phyloP scores from a whole-genome alignment of 2,329 filamentous ascomycete species.

The Fusarium floridanum region DNA sequence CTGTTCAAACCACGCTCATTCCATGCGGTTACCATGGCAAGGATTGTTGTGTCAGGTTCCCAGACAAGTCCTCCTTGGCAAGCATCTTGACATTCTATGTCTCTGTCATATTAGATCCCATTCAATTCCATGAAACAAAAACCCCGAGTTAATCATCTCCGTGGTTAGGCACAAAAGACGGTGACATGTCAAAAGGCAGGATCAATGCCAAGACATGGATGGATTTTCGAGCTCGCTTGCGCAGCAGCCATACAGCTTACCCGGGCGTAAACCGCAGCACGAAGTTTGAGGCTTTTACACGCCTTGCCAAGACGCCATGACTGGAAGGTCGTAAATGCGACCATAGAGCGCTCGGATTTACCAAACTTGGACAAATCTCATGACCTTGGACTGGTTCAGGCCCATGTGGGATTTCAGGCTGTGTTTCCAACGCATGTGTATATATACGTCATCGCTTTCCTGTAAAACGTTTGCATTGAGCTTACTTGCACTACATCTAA shows the following conservation, averaged over 20 bases:
- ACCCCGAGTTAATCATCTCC: neutral
- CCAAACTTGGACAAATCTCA: neutral
- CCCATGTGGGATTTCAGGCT: neutral
- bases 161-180: neutral
- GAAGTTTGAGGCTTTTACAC: neutral
- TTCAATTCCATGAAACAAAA: neutral
- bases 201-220: neutral
- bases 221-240: neutral
- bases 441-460: neutral
- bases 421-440: neutral
- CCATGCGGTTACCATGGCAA: neutral
- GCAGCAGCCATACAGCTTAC: neutral
- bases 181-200: neutral
- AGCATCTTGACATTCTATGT: neutral
- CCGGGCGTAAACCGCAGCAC: neutral
- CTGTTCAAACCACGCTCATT: neutral
- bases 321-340: neutral
- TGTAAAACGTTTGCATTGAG: neutral
- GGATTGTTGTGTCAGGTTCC: neutral
- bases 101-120: neutral
- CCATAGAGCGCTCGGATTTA: neutral
- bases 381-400: neutral
- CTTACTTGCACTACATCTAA: neutral
- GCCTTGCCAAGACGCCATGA: neutral
- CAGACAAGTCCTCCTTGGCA: neutral